Percentiles rank a stretch among this genome's conserved stretches.
Evolutionary conservation across 2,329 filamentous ascomycete genomes (phyloP).

Genomic region (Fusarium dlaminii): DNA sequence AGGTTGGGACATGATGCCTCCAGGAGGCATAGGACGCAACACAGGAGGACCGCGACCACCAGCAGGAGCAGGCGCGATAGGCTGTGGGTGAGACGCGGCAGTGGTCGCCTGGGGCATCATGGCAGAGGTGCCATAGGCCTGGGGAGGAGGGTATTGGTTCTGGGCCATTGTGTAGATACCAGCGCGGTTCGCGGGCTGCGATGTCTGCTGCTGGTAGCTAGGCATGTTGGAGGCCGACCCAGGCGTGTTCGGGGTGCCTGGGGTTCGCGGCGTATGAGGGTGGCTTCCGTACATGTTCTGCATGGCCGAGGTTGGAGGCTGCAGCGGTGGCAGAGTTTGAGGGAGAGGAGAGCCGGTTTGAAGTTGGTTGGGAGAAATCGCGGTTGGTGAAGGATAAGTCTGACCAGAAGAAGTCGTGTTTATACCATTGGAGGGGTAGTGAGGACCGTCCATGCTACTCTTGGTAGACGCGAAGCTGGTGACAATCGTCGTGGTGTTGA

Average conservation of each 20-base stretch:
- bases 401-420: conserved; percentile 61
- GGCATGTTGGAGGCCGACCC: conserved; percentile 63
- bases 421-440: conserved; percentile 66
- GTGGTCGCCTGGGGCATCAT: conserved; percentile 75
- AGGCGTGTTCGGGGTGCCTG: conserved; percentile 70
- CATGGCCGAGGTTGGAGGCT: conserved; percentile 56
- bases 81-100: conserved; percentile 76
- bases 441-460: conserved; percentile 64
- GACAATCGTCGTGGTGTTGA: conserved; percentile 36
- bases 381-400: conserved; percentile 62
- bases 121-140: conserved; percentile 63
- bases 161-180: conserved; percentile 65
- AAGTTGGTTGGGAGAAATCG: conserved; percentile 62
- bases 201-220: conserved; percentile 63
- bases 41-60: conserved; percentile 67
- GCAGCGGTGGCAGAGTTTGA: conserved; percentile 66
- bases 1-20: conserved; percentile 68
- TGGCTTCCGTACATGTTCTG: conserved; percentile 64
- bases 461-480: conserved; percentile 47
- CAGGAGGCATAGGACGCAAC: conserved; percentile 76
- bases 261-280: conserved; percentile 69
- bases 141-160: conserved; percentile 64
- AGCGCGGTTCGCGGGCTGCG: conserved; percentile 58
- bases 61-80: conserved; percentile 76
- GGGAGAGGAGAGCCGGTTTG: conserved; percentile 59